These are phyloP conservation scores for Auriscalpium vulgare DNA, from an alignment of 768 basidiomycete species.

Conservation along the genomic window DNA sequence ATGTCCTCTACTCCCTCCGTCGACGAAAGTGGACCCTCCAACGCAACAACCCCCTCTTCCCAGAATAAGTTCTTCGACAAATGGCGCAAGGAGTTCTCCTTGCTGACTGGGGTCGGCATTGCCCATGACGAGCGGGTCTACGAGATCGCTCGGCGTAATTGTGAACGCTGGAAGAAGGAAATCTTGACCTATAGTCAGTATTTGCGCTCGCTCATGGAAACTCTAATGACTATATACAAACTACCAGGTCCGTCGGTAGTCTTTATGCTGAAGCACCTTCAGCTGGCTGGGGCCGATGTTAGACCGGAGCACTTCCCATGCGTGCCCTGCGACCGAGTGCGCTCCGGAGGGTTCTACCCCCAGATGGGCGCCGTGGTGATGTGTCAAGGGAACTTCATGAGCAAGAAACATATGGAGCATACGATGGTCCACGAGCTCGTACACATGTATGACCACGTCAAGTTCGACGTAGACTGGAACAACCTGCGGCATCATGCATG, in stretches of 20 bases:
- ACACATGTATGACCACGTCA: conserved; percentile 93
- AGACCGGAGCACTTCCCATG: conserved; percentile 72
- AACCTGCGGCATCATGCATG: conserved; percentile 94
- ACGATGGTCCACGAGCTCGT: conserved; percentile 90
- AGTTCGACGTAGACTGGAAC: conserved; percentile 88
- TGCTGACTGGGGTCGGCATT: conserved; percentile 45
- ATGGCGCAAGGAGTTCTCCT: conserved; percentile 43
- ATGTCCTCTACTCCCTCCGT: not conserved
- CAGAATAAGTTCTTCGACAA: conserved; percentile 30
- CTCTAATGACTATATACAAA: not conserved
- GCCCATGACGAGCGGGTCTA: conserved; percentile 33
- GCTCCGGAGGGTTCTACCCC: conserved; percentile 77
- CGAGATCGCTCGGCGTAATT: conserved; percentile 32
- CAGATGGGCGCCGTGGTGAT: conserved; percentile 73
- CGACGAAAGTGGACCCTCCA: conserved; percentile 15
- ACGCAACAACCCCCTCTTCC: conserved; percentile 18
- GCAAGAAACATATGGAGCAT: conserved; percentile 84
- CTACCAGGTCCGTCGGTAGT: conserved; percentile 69
- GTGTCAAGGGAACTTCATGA: conserved; percentile 78
- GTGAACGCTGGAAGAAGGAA: conserved; percentile 45
- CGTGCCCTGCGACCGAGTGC: conserved; percentile 67
- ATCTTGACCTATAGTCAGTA: conserved; percentile 41
- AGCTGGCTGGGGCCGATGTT: conserved; percentile 62
- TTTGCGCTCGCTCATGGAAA: not conserved
- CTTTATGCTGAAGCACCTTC: conserved; percentile 91